phyloP scores from a whole-genome alignment of 2,329 filamentous ascomycete genomes.

The Cercospora citrullina region DNA sequence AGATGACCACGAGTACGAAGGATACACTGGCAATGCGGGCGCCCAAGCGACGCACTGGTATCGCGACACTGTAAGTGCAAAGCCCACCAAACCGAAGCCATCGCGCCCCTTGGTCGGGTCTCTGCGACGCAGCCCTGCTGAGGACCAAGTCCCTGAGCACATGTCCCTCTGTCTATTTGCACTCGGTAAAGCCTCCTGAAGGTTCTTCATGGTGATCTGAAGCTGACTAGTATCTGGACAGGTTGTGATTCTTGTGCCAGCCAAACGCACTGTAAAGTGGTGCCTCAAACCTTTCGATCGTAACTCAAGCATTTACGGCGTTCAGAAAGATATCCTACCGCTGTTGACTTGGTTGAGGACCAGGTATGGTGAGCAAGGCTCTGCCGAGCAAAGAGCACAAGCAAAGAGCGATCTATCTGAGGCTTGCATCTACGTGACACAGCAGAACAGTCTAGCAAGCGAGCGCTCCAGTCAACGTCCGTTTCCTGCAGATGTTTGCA shows the following conservation, averaged over 20 bases:
- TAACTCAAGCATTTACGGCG: background rate
- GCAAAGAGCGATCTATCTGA: background rate
- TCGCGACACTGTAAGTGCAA: background rate
- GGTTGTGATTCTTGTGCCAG: background rate
- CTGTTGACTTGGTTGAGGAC: background rate
- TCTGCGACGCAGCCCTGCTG: background rate
- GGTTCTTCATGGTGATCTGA: too few relatives aligned
- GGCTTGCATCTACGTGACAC: background rate
- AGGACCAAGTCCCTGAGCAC: background rate
- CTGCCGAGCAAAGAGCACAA: background rate
- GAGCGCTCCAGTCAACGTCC: too few relatives aligned
- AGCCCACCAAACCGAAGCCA: too few relatives aligned
- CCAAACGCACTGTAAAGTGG: background rate
- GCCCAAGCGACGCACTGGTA: background rate
- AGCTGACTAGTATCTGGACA: background rate
- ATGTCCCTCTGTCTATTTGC: too few relatives aligned
- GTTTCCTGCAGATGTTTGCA: background rate
- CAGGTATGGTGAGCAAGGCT: background rate
- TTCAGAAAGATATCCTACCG: background rate
- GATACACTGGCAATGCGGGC: background rate
- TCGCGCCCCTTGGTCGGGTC: background rate
- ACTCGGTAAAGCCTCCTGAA: too few relatives aligned
- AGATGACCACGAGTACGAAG: background rate
- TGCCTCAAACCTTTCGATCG: background rate
- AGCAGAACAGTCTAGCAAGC: background rate